A percentile compares a stretch with the other conserved stretches of the same genome.
These are phyloP conservation scores for Neospermospora avenae DNA, from an alignment of 2,329 filamentous ascomycete species.

Conservation along the genomic window DNA sequence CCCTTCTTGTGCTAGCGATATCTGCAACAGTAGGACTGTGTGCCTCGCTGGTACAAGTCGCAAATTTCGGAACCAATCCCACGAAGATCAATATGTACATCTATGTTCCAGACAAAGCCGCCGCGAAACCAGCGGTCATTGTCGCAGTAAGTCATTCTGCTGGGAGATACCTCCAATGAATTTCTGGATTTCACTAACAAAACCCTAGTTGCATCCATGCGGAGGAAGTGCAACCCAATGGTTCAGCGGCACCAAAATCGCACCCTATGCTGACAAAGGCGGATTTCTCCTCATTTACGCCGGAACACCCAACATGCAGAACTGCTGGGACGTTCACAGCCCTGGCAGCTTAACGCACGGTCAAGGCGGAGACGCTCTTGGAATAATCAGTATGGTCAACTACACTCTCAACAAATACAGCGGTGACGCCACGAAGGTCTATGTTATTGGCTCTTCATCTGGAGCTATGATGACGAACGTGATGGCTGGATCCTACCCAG, in stretches of 20 bases:
- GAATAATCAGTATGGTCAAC: constrained; percentile 57
- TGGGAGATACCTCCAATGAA: not conserved
- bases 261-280: constrained; percentile 48
- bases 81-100: constrained; percentile 21
- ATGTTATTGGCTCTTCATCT: constrained; percentile 48
- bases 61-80: constrained; percentile 14
- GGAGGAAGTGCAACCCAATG: not conserved
- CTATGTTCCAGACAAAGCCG: constrained; percentile 19
- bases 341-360: constrained; percentile 46
- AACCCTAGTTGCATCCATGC: not conserved
- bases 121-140: constrained; percentile 16
- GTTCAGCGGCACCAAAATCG: constrained; percentile 42
- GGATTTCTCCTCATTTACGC: constrained; percentile 62
- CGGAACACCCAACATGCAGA: constrained; percentile 47
- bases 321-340: constrained; percentile 59
- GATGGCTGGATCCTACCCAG: constrained; percentile 45
- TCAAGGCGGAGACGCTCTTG: constrained; percentile 53
- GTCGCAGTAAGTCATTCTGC: constrained; percentile 12
- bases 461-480: constrained; percentile 47
- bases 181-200: not conserved
- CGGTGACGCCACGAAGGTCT: constrained; percentile 50
- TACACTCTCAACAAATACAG: constrained; percentile 52
- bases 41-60: constrained; percentile 15
- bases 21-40: not conserved
- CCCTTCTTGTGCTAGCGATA: not conserved